Evolutionary conservation across 306 rosid genomes (phyloP), one percentile per base, ranked within the genome.

Genomic region (Astragalus membranaceus): DNA sequence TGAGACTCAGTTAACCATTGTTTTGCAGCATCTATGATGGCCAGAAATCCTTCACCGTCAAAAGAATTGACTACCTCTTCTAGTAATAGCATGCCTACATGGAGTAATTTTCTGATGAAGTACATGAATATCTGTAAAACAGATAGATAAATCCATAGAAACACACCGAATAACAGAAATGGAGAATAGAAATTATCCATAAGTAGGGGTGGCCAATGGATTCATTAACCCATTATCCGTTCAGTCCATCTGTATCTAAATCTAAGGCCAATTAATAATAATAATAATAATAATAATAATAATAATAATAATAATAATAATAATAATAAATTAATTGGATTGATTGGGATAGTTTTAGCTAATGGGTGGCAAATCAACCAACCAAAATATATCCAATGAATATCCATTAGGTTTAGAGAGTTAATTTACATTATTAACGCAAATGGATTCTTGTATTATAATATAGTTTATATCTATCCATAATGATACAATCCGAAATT

Each of bases 61-160:
- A 78, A 84, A 55, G 82, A 79, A 70, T 70, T 81, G 43, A 80
- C 80, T 56, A 93, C 78, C 86, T 87, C 96, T 85, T 93, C 98
- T 50, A 93, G 85, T 74, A 93, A 80, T 73, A 93, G 90, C 77
- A 84, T 83, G 10, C 98, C 98, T 93, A 63, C 64, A 75, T 73
- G 47, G 75, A 76, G 44, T 64, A 74, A 79, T 72, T 63, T 75
- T 48, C 51, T 54, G 9, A 43, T 33, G 41, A 13, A 64, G 63
- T 23, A 64, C 65, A 29, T 20, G n/a, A 15, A 54, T 42, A 43
- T 46, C 46, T 49, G 35, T 36, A 53, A 5, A 62, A 54, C 69
- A 42, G 12, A 53, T 16, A 13, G 10, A 48, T 37, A 73, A 54
- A 59, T 43, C 41, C 57, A 17, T 26, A 32, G 9, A 12, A 80